Percentiles rank a stretch among this genome's conserved stretches.
These are phyloP conservation scores for Trichoderma koningiopsis DNA, from an alignment of 2,329 filamentous ascomycete genomes.

Conservation along the genomic window DNA sequence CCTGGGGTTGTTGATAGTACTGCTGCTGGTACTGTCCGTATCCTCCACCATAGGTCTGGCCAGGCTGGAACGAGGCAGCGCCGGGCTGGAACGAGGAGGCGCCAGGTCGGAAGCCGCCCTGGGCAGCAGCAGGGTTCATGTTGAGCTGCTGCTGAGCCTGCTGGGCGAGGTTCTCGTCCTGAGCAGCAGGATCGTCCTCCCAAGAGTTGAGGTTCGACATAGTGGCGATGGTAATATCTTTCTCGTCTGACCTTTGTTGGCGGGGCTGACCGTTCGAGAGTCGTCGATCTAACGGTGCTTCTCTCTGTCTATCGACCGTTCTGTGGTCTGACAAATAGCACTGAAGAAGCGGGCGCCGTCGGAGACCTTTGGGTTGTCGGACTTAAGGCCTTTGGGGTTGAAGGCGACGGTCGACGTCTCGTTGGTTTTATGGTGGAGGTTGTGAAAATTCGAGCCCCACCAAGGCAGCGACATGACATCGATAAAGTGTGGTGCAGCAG, in stretches of 20 bases:
- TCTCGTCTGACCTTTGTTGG: slow-evolving; percentile 10
- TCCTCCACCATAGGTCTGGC: slow-evolving; percentile 64
- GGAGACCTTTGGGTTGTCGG: neutral
- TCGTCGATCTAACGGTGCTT: neutral
- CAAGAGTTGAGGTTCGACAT: slow-evolving; percentile 95
- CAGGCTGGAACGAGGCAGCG: slow-evolving; percentile 71
- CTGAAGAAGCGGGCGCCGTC: neutral
- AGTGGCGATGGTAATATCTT: slow-evolving; percentile 38
- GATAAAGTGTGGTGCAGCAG: slow-evolving; percentile 27
- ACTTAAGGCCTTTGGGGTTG: slow-evolving; percentile 27
- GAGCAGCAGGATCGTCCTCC: slow-evolving; percentile 82
- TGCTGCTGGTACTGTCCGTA: slow-evolving; percentile 60
- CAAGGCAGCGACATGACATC: slow-evolving; percentile 38
- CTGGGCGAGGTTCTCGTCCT: slow-evolving; percentile 76
- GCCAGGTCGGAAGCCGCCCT: slow-evolving; percentile 60
- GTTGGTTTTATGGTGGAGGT: slow-evolving; percentile 35
- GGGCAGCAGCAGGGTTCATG: slow-evolving; percentile 57
- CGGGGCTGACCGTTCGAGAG: slow-evolving; percentile 7
- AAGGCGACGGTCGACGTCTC: slow-evolving; percentile 25
- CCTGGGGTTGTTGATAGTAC: slow-evolving; percentile 56
- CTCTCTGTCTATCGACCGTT: slow-evolving; percentile 1
- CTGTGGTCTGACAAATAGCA: neutral
- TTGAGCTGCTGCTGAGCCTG: slow-evolving; percentile 77
- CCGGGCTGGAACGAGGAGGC: slow-evolving; percentile 65
- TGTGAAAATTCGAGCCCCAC: slow-evolving; percentile 48